Base-by-base conservation (phyloP, 2,329 filamentous ascomycete species). In the Talaromyces piceae region DNA sequence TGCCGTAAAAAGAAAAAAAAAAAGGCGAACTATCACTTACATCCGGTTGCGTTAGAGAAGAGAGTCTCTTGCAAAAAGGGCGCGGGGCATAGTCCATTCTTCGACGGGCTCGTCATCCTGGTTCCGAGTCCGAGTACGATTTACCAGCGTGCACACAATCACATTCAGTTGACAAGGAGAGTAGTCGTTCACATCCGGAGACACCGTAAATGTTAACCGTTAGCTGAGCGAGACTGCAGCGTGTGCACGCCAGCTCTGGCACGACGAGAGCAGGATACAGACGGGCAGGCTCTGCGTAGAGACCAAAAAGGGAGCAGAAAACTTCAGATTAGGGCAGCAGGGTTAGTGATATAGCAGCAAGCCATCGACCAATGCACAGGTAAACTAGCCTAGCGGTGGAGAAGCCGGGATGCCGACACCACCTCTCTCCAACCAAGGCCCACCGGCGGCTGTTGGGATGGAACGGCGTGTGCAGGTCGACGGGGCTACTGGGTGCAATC, bases 1-100 rank as follows among this genome's bases (percentile, higher is more conserved):
- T 23, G 11, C 13, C 16, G 25, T 23, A 28, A 23, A 13, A 11
- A 22, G 22, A 25, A 12, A 18, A 5, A 27, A 27, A 31, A 60
- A n/a, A n/a, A n/a, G n/a, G n/a, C n/a, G n/a, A n/a, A n/a, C n/a
- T 44, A 22, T 47, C 27, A 73, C 81, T 67, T 80, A 91, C 87
- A 88, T 69, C 87, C 87, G 61, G 79, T 80, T 41, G 65, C 70
- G 22, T 67, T 58, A 44, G 77, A 79, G 62, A 85, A 94, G 53
- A 77, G 67, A 26, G 70, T 68, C 53, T 77, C 76, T 63, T 87
- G 81, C 56, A 84, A 76, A 63, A 93, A 91, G 4, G 88, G 88
- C 47, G 76, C 58, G 13, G 81, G 79, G 67, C 88, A 94, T 16
- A 70, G 61, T 56, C 79, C 82, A 31, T 55, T 20, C 30, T 55